These are phyloP conservation scores for Aspergillus sp. DNA, from an alignment of 2,329 filamentous ascomycete species.

Conservation along the genomic window DNA sequence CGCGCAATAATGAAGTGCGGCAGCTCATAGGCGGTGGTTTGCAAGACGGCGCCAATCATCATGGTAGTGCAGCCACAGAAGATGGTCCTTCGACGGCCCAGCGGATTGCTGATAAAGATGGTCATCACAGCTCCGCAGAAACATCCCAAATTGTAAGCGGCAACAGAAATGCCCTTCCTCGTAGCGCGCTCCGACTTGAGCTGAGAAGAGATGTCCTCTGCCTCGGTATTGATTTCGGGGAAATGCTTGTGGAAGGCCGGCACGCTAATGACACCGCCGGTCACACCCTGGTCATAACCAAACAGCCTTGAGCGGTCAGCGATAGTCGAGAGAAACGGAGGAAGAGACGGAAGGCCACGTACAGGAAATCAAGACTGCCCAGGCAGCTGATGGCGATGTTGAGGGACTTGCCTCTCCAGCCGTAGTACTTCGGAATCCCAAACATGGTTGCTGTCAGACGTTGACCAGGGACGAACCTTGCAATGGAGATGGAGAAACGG, in stretches of 20 bases:
- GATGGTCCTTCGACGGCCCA: constrained; percentile 44
- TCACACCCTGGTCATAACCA: constrained; percentile 35
- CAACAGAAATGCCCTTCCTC: constrained; percentile 32
- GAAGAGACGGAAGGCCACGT: constrained; percentile 18
- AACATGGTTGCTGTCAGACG: constrained; percentile 11
- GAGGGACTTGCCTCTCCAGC: constrained; percentile 32
- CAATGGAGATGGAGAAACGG: constrained; percentile 1
- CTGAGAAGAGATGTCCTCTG: constrained; percentile 6
- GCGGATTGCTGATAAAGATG: constrained; percentile 43
- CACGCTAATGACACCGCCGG: constrained; percentile 36
- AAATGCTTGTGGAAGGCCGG: constrained; percentile 33
- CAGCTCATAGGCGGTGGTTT: constrained; percentile 39
- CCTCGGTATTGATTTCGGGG: constrained; percentile 24
- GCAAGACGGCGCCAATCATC: constrained; percentile 41
- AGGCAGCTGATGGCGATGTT: constrained; percentile 36
- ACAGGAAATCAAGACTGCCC: constrained; percentile 34
- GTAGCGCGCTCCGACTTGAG: constrained; percentile 21
- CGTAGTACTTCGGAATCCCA: constrained; percentile 23
- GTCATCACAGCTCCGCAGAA: constrained; percentile 43
- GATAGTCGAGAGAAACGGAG: not conserved
- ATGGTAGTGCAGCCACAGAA: constrained; percentile 42
- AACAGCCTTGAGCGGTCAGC: constrained; percentile 10
- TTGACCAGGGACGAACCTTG: constrained; percentile 4
- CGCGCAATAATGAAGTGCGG: constrained; percentile 44
- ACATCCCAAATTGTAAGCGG: constrained; percentile 42